Evolutionary conservation across 805 yeast species (phyloP).

Genomic region (Starmerella geochares): DNA sequence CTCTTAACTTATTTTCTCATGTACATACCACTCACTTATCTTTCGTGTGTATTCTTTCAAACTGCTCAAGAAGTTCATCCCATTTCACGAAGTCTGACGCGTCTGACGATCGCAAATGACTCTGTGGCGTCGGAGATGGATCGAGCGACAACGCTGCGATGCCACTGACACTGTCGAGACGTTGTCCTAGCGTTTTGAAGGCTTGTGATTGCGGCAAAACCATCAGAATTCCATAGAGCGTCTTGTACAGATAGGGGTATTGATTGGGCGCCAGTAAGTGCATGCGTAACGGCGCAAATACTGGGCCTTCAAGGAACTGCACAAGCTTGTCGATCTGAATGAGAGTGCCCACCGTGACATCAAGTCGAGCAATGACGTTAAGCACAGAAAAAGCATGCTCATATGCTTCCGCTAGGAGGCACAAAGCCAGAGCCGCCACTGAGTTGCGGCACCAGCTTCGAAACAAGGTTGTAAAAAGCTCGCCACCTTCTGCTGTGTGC

Average conservation of each 20-base stretch:
- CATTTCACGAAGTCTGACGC: conserved; percentile 28
- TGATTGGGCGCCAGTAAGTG: conserved; percentile 82
- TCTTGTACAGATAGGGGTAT: conserved; percentile 70
- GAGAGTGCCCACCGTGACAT: conserved; percentile 64
- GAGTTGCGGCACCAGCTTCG: conserved; percentile 88
- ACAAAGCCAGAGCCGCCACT: conserved; percentile 75
- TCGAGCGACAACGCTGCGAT: conserved; percentile 31
- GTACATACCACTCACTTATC: not conserved
- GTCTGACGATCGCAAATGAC: conserved; percentile 6
- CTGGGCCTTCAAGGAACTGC: conserved; percentile 85
- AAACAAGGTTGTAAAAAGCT: conserved; percentile 64
- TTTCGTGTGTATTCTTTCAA: not conserved
- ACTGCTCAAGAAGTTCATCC: conserved; percentile 31
- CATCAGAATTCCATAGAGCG: conserved; percentile 88
- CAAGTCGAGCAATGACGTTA: conserved; percentile 69
- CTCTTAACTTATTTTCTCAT: not conserved
- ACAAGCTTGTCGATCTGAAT: conserved; percentile 84
- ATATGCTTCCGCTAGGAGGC: conserved; percentile 77
- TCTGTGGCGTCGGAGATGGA: conserved; percentile 17
- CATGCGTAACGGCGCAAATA: conserved; percentile 72
- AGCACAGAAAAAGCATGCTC: conserved; percentile 78
- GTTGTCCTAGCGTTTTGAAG: conserved; percentile 64
- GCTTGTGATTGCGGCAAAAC: conserved; percentile 88
- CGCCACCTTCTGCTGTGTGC: conserved; percentile 55
- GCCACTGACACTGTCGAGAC: conserved; percentile 50